Evolutionary conservation across 78 protist species (phyloP), one percentile per base, ranked within the genome.

Genomic region (Dictyostelium discoideum): DNA sequence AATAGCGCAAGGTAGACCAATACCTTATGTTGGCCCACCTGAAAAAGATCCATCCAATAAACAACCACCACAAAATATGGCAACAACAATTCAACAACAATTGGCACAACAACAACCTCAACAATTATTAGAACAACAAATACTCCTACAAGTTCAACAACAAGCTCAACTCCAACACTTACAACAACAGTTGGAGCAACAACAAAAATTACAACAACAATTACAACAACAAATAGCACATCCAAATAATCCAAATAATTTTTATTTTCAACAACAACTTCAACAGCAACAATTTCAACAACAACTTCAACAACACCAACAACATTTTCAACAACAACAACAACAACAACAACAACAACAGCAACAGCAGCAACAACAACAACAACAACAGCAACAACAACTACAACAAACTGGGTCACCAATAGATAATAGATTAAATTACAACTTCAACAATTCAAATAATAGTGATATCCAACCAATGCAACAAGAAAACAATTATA

Each of bases 1-100:
- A 3, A 26, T 88, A 18, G 54, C 67, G 5, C 44, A 78, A 40
- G 94, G 94, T 40, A 82, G 24, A 37, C 44, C 69, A 9, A 72
- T 77, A 0, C 95, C 95, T 0, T 54, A 90, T 72, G 95, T 90
- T 11, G 95, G 95, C 37, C 95, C 95, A 72, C 88, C 83, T 11
- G 40, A 20, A 54, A 86, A 26, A 7, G 76, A 20, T 13, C 82
- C 69, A 8, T 73, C 73, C 14, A 74, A 50, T 29, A 72, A 29
- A 39, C 42, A 8, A 76, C 40, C 14, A 42, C 46, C 46, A 5
- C 46, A 42, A 76, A 26, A 18, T 4, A 37, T 76, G 57, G n/a
- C 40, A 39, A 76, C 46, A n/a, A 40, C 63, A 42, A 78, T 78
- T n/a, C 32, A 48, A 22, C 81, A 73, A 73, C 60, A 63, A 63